Conservation (phyloP, 257 asterid species). For the Thymus quinquecostatus region DNA sequence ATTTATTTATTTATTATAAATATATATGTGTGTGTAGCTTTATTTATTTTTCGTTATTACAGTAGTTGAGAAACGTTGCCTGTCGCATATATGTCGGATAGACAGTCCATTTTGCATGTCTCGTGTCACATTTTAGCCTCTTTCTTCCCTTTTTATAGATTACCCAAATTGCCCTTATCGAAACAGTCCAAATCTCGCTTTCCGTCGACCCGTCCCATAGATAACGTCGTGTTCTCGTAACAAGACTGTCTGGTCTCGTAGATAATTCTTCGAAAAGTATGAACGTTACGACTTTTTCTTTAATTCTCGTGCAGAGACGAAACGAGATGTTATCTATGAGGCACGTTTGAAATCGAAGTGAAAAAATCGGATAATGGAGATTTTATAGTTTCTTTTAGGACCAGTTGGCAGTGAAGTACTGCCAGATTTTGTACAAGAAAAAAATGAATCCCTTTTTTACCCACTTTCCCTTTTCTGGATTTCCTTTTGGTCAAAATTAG, state of each 20-base stretch:
- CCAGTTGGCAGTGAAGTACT: slow-evolving; percentile 21
- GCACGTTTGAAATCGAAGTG: not conserved
- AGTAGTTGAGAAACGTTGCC: slow-evolving; percentile 45
- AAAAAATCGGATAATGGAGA: not conserved
- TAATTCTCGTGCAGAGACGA: too few species aligned
- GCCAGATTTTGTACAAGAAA: slow-evolving; percentile 22
- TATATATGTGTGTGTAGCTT: not conserved
- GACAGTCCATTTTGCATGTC: slow-evolving; percentile 42
- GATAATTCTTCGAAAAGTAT: too few species aligned
- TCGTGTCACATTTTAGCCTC: slow-evolving; percentile 3
- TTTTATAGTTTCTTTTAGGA: slow-evolving; percentile 1
- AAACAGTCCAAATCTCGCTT: not conserved
- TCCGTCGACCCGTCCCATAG: too few species aligned
- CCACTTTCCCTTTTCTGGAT: not conserved
- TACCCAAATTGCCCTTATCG: slow-evolving; percentile 18
- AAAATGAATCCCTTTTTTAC: not conserved
- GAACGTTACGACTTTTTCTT: too few species aligned
- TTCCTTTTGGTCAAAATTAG: slow-evolving; percentile 12
- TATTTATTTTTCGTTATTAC: slow-evolving; percentile 14
- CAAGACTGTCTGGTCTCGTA: too few species aligned
- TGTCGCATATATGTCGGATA: slow-evolving; percentile 43
- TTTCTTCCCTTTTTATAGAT: not conserved
- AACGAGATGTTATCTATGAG: too few species aligned
- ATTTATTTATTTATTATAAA: not conserved
- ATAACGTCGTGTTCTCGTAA: too few species aligned